Evolutionary conservation across 306 rosid species (phyloP).

Genomic region (Trifolium dubium): DNA sequence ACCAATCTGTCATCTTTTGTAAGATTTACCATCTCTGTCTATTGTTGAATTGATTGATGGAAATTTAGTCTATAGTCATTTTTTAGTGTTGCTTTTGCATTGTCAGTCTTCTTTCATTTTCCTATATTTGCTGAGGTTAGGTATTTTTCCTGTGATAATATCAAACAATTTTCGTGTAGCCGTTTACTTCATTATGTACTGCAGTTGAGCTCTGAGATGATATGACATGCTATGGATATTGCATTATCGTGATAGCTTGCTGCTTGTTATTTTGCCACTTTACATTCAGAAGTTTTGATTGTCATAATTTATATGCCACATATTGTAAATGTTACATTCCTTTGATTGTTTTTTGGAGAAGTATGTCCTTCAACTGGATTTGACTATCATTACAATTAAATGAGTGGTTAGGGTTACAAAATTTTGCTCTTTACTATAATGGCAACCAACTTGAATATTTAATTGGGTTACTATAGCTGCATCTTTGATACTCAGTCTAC

Average conservation of each 20-base stretch:
- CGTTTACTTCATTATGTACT: constrained; percentile 3
- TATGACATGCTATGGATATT: constrained; percentile 28
- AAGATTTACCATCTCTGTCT: constrained; percentile 36
- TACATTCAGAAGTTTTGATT: constrained; percentile 5
- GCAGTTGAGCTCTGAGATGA: constrained; percentile 30
- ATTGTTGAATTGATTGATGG: constrained; percentile 29
- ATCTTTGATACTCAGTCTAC: constrained; percentile 21
- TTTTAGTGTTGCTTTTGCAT: constrained; percentile 44
- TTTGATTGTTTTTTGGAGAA: neutral
- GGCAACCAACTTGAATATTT: neutral
- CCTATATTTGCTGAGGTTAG: constrained; percentile 44
- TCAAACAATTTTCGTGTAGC: constrained; percentile 19
- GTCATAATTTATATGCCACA: neutral
- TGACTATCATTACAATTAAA: neutral
- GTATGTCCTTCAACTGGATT: neutral
- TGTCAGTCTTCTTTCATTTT: constrained; percentile 42
- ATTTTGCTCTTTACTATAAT: neutral
- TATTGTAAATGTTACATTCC: neutral
- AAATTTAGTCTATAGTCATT: constrained; percentile 36
- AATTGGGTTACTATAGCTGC: constrained; percentile 33
- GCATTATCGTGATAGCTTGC: constrained; percentile 29
- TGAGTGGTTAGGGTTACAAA: neutral
- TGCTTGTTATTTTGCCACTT: constrained; percentile 25
- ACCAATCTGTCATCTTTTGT: constrained; percentile 12
- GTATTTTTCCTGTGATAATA: constrained; percentile 29